Base-by-base conservation (phyloP, 129 eudicot genomes). In the Heracleum sosnowskyi region DNA sequence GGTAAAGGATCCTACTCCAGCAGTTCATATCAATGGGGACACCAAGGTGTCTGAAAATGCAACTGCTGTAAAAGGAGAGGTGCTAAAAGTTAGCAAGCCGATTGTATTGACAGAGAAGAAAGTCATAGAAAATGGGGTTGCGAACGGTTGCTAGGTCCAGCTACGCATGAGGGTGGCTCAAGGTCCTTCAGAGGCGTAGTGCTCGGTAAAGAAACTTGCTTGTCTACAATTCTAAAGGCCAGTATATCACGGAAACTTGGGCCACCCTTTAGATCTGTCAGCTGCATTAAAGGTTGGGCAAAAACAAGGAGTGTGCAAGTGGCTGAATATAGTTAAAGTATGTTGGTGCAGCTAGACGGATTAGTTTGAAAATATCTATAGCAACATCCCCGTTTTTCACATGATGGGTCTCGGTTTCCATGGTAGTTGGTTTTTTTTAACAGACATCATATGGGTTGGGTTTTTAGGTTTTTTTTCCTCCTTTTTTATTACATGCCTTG, bases 121-220 rank as follows among this genome's bases (percentile, higher is more conserved):
- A 74, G 74, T 74, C 62, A 78, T 81, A 4, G 78, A 36, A 75
- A 88, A 83, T 76, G 91, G 87, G 74, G 90, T 81, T 79, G 86
- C 88, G 35, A 84, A 82, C 73, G 86, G 88, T 79, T 83, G 86
- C 85, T 87, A 74, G 87, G 68, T 76, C 69, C 44, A 37, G 80
- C 69, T 28, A 53, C 82, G 76, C 57, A 69, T 36, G 45, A 18
- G 85, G 89, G 83, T 16, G 80, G 80, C 44, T 68, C 75, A 1
- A 1, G 68, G 44, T 40, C 31, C 62, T 45, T 29, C 20, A 26
- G 40, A 42, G 53, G 35, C 29, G 41, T 24, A 11, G 51, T 72
- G 26, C 15, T 40, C 20, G 75, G 74, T 44, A 46, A 76, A 62
- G 40, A 26, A 76, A 8, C 6, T 45, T 74, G 28, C 64, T 74